Conservation (phyloP, 192 early-diverging fungal genomes). For the Coemansia sp. region DNA sequence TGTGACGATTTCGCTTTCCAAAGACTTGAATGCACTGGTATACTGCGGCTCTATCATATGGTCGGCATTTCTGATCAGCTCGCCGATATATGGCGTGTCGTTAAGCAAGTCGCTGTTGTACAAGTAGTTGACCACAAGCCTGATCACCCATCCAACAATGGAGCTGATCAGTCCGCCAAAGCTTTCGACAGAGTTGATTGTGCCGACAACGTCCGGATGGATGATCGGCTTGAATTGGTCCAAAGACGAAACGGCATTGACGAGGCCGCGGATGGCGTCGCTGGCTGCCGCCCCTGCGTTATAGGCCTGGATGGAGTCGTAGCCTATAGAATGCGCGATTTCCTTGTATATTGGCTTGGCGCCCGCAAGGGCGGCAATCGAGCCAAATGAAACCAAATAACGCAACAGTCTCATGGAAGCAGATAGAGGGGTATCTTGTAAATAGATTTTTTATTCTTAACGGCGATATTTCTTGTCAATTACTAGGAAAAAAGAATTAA, state of each 20-base stretch:
- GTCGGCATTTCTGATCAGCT: slow-evolving; percentile 37
- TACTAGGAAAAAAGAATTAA: no score
- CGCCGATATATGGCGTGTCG: slow-evolving; percentile 45
- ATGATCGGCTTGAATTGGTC: slow-evolving; percentile 44
- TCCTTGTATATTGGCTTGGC: slow-evolving; percentile 32
- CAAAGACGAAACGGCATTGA: slow-evolving; percentile 13
- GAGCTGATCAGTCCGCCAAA: slow-evolving; percentile 32
- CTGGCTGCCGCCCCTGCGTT: slow-evolving; percentile 26
- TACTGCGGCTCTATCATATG: slow-evolving; percentile 26
- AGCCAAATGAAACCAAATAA: slow-evolving; percentile 5
- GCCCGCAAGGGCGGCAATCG: neutral
- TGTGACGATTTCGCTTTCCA: neutral
- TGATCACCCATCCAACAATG: slow-evolving; percentile 24
- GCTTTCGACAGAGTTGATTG: slow-evolving; percentile 18
- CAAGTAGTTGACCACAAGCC: slow-evolving; percentile 17
- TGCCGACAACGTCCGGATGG: slow-evolving; percentile 22
- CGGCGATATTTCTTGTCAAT: no score
- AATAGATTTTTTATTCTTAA: no score
- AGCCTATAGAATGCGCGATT: slow-evolving; percentile 36
- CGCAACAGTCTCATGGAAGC: slow-evolving; percentile 9
- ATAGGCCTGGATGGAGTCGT: slow-evolving; percentile 20
- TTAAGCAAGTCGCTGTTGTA: slow-evolving; percentile 35
- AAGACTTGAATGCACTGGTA: slow-evolving; percentile 5
- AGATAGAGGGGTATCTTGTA: neutral
- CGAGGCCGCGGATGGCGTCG: slow-evolving; percentile 16